These are phyloP conservation scores for Solanum corneliomulleri DNA, from an alignment of 257 asterid species.

Conservation along the genomic window DNA sequence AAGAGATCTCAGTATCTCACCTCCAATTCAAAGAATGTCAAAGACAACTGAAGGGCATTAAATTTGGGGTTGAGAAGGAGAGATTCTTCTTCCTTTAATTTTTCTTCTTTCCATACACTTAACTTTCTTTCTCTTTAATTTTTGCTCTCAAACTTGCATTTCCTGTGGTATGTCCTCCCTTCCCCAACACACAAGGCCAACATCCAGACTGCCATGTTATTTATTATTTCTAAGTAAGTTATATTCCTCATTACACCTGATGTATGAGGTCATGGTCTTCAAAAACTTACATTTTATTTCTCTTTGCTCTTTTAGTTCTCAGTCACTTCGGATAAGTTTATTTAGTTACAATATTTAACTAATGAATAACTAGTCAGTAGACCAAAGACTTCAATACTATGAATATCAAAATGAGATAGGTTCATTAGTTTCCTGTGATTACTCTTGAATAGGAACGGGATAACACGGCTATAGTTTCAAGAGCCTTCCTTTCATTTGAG, in stretches of 20 bases:
- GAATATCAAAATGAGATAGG: background rate
- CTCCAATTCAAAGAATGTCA: background rate
- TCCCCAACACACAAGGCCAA: background rate
- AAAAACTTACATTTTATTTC: background rate
- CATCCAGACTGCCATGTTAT: background rate
- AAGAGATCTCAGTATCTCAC: background rate
- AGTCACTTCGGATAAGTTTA: background rate
- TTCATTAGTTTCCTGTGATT: background rate
- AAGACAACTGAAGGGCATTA: background rate
- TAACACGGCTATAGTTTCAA: background rate
- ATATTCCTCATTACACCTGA: background rate
- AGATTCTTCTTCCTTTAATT: background rate
- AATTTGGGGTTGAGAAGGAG: background rate
- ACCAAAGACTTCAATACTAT: background rate
- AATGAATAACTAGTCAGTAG: background rate
- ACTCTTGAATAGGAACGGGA: background rate
- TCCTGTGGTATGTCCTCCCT: background rate
- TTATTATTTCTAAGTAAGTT: background rate
- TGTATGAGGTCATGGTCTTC: background rate
- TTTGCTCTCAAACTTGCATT: background rate
- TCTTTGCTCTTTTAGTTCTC: background rate
- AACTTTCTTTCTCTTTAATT: background rate
- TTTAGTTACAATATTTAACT: background rate
- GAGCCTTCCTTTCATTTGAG: background rate
- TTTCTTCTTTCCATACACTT: background rate